These are phyloP conservation scores for Tephrocybe sp. DNA, from an alignment of 768 basidiomycete species.

Conservation along the genomic window DNA sequence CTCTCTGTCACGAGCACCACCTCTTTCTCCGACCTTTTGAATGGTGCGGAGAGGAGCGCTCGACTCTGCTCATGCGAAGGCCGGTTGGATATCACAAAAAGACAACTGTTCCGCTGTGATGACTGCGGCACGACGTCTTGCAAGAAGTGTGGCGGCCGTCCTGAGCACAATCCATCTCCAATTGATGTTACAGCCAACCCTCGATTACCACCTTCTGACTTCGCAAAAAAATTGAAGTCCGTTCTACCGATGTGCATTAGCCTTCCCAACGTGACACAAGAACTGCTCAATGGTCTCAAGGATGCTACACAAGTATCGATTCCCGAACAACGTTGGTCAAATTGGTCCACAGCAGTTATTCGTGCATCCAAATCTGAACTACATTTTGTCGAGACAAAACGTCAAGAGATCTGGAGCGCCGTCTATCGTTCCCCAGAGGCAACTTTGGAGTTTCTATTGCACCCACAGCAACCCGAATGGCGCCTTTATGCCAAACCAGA, in stretches of 20 bases:
- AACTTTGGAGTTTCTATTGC: slow-evolving; percentile 72
- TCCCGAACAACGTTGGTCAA: slow-evolving; percentile 57
- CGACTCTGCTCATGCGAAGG: slow-evolving; percentile 93
- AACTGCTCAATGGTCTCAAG: slow-evolving; percentile 53
- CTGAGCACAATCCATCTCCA: slow-evolving; percentile 73
- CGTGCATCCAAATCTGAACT: slow-evolving; percentile 63
- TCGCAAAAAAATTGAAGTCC: slow-evolving; percentile 76
- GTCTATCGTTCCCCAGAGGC: slow-evolving; percentile 74
- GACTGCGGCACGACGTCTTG: slow-evolving; percentile 84
- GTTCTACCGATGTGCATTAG: slow-evolving; percentile 85
- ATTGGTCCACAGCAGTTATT: slow-evolving; percentile 69
- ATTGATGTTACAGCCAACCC: slow-evolving; percentile 52
- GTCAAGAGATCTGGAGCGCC: slow-evolving; percentile 87
- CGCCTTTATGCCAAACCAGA: slow-evolving; percentile 75
- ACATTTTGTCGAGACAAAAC: slow-evolving; percentile 81
- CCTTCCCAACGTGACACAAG: slow-evolving; percentile 48
- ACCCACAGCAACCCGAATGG: slow-evolving; percentile 84
- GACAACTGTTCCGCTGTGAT: slow-evolving; percentile 63
- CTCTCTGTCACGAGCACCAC: slow-evolving; percentile 53
- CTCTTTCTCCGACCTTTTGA: slow-evolving; percentile 57
- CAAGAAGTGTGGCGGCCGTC: slow-evolving; percentile 84
- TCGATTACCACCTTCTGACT: slow-evolving; percentile 71
- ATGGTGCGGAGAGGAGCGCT: slow-evolving; percentile 64
- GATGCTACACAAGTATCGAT: slow-evolving; percentile 39
- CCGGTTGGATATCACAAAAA: slow-evolving; percentile 70